Percentiles rank a stretch among this genome's conserved stretches.
Conservation (phyloP, 139 green algal species). For the Micractinium conductrix region DNA sequence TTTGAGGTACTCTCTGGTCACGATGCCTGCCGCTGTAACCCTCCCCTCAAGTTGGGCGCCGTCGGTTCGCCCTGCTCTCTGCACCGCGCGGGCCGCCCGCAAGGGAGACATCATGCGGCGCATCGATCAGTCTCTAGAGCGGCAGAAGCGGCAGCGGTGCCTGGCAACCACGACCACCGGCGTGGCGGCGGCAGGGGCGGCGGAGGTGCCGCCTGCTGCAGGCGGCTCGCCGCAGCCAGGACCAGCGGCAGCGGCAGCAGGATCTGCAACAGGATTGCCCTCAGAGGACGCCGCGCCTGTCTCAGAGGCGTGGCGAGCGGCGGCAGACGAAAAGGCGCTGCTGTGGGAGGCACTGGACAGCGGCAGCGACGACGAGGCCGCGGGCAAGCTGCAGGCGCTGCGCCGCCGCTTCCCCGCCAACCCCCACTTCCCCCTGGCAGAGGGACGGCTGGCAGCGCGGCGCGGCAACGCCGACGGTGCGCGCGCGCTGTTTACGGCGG, state of each 20-base stretch:
- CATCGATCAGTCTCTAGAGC: too few relatives aligned
- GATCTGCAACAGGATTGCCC: neutral
- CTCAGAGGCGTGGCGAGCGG: too few relatives aligned
- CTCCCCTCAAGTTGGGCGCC: too few relatives aligned
- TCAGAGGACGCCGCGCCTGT: too few relatives aligned
- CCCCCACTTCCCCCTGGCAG: slow-evolving; percentile 21
- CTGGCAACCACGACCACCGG: neutral
- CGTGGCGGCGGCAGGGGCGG: neutral
- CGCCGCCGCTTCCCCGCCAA: slow-evolving; percentile 19
- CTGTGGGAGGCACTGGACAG: slow-evolving; percentile 12
- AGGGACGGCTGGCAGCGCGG: neutral
- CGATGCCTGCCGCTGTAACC: too few relatives aligned
- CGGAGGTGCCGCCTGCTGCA: neutral
- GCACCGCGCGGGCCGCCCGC: too few relatives aligned
- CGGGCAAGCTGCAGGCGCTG: neutral
- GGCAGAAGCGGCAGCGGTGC: too few relatives aligned
- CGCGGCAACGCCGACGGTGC: neutral
- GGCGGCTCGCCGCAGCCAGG: neutral
- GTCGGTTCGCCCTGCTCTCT: too few relatives aligned
- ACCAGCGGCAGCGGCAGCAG: neutral
- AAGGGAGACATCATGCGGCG: too few relatives aligned
- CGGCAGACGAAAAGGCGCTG: slow-evolving; percentile 16
- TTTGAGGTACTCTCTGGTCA: too few relatives aligned
- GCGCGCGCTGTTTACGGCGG: neutral
- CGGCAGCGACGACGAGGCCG: neutral